Conservation (phyloP, 1,284 basidiomycete genomes). For the Sanghuangporus baumii region DNA sequence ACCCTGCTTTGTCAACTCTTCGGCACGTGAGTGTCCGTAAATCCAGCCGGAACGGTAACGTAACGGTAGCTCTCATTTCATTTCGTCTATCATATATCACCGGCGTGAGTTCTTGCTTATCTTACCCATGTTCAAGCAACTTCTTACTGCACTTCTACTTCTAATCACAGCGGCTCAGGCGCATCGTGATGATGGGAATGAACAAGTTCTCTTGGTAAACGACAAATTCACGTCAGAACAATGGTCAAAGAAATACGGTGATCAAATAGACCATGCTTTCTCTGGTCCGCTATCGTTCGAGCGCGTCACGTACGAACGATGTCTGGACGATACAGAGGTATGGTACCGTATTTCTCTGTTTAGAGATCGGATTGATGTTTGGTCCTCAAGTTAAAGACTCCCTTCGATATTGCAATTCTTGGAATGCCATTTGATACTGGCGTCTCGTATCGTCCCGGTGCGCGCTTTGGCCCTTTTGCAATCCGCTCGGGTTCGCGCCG, state of each 20-base stretch:
- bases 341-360: background rate
- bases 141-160: background rate
- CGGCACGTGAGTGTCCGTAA: background rate
- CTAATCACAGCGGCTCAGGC: background rate
- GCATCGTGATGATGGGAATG: slow-evolving; percentile 4
- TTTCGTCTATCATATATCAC: background rate
- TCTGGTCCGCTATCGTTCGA: slow-evolving; percentile 71
- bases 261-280: slow-evolving; percentile 63
- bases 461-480: slow-evolving; percentile 76
- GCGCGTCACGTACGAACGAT: slow-evolving; percentile 64
- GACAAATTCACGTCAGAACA: slow-evolving; percentile 24
- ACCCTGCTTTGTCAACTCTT: background rate
- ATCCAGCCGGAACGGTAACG: background rate
- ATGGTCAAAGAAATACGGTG: slow-evolving; percentile 67
- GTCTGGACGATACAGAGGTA: slow-evolving; percentile 46
- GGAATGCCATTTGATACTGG: slow-evolving; percentile 81
- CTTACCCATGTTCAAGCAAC: slow-evolving; percentile 6
- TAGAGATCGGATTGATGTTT: background rate
- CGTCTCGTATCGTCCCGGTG: slow-evolving; percentile 66
- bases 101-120: background rate
- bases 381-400: slow-evolving; percentile 11
- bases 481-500: slow-evolving; percentile 75
- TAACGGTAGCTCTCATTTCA: too few species aligned
- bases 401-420: slow-evolving; percentile 70
- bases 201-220: background rate